Base-by-base conservation (phyloP, 345 rosid genomes). In the Populus alba region DNA sequence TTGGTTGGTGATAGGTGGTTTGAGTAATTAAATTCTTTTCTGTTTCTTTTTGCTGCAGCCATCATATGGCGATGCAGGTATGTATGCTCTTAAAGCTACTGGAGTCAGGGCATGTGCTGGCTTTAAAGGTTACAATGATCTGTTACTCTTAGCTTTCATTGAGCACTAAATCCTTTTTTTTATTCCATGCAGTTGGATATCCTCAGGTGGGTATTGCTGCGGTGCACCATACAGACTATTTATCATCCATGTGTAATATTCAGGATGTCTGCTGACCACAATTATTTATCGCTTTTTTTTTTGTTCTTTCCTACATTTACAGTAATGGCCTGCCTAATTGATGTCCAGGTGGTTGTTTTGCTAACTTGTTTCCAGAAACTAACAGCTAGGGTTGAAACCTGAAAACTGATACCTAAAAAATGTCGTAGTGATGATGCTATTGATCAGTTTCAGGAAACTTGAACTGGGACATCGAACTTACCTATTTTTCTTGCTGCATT, bases 51-150 rank as follows among this genome's bases (percentile, higher is more conserved):
- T 83, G 80, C 85, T 81, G 76, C 90, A 91, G 89, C 83, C 95
- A 73, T 94, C 95, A 72, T 96, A 90, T 80, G 91, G 98, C 77
- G 97, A 96, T 79, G 90, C 80, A 84, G 94, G 94, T 87, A 86
- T 85, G 89, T 84, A 84, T 72, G 70, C 85, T 57, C 76, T 84
- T 73, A 82, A 78, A 63, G 75, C 86, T 78, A 68, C 84, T 72
- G 89, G 86, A 49, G 82, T 81, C 68, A 57, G 87, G 82, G 79
- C 84, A 84, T 85, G 79, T 84, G 75, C 80, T 55, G 79, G n/a
- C 33, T 75, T 65, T 73, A 71, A 63, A 47, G 67, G 79, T 57
- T 71, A 62, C 31, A 41, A 77, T 72, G 39, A 23, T 80, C 67
- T 35, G 13, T 66, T 77, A 47, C 62, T 79, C 72, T 76, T 81